Evolutionary conservation across 2,329 filamentous ascomycete genomes (phyloP).

Genomic region (Colletotrichum godetiae): DNA sequence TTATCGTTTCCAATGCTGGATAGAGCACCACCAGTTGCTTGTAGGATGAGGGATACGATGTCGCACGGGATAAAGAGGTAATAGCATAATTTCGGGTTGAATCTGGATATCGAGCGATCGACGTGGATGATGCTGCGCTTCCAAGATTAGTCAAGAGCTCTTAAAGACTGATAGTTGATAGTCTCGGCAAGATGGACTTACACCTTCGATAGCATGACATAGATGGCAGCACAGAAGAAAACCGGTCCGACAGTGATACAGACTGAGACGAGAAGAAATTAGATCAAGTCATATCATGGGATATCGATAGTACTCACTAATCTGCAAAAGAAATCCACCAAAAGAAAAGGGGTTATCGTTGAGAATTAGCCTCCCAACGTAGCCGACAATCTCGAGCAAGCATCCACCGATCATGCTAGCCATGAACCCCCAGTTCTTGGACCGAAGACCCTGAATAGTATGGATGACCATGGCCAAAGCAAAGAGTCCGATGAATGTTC

Average conservation of each 20-base stretch:
- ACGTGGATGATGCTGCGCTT: conserved; percentile 41
- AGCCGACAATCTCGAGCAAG: conserved; percentile 69
- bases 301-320: conserved; percentile 47
- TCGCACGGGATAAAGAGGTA: conserved; percentile 61
- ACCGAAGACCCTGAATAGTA: conserved; percentile 52
- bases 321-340: conserved; percentile 71
- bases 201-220: conserved; percentile 39
- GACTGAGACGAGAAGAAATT: conserved; percentile 42
- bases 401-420: conserved; percentile 65
- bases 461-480: conserved; percentile 57
- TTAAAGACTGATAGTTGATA: neutral
- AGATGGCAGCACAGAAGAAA: conserved; percentile 43
- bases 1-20: conserved; percentile 43
- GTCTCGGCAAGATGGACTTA: conserved; percentile 40
- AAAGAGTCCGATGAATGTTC: conserved; percentile 51
- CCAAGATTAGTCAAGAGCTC: neutral
- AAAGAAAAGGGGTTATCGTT: conserved; percentile 68
- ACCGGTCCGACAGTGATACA: conserved; percentile 46
- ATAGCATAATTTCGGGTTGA: conserved; percentile 45
- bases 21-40: conserved; percentile 62
- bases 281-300: neutral
- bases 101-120: conserved; percentile 40
- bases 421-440: conserved; percentile 57
- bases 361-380: conserved; percentile 67
- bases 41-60: conserved; percentile 61